Evolutionary conservation across 345 rosid species (phyloP), one percentile per base, ranked within the genome.

Genomic region (Lepidium sativum): DNA sequence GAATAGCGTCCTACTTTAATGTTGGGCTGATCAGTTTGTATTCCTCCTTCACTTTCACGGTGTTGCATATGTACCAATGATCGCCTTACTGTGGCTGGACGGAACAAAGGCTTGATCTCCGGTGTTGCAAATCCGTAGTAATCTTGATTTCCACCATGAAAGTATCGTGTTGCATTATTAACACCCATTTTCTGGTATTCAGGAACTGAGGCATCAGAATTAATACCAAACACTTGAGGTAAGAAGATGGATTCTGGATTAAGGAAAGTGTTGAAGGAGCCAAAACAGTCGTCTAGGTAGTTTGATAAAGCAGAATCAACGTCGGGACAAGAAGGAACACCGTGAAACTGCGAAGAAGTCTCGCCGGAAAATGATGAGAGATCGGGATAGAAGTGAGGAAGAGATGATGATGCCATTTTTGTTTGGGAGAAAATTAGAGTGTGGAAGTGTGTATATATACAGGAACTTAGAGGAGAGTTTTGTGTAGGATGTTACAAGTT

Each of bases 1-100:
- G 98, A 69, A 62, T 91, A 91, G 13, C 88, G 80, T 11, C 92
- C 90, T 60, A 88, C 86, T 61, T 83, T 86, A 6, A 65, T 60
- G 37, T 59, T 80, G 32, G 48, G 62, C n/a, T 80, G 7, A 27
- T 27, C 86, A 68, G 73, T 63, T 75, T 70, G 69, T 52, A 69
- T 70, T 43, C 74, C 72, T 54, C 78, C 76, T 61, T 77, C 82
- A 67, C 54, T 27, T 27, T 27, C 31, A 27, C 31, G 31, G 31
- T 27, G 31, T 27, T 27, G 42, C 3, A 35, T 17, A 23, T 16
- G 21, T 78, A 78, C 87, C 87, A 80, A 82, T 0, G 69, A 72
- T 60, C 54, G 77, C 16, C 77, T 84, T 55, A 47, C 69, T 4
- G 62, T 29, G 39, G 77, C 55, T 2, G 81, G 78, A 55, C 31